These are phyloP conservation scores for Cordia subcordata DNA, from an alignment of 257 asterid genomes.

Conservation along the genomic window DNA sequence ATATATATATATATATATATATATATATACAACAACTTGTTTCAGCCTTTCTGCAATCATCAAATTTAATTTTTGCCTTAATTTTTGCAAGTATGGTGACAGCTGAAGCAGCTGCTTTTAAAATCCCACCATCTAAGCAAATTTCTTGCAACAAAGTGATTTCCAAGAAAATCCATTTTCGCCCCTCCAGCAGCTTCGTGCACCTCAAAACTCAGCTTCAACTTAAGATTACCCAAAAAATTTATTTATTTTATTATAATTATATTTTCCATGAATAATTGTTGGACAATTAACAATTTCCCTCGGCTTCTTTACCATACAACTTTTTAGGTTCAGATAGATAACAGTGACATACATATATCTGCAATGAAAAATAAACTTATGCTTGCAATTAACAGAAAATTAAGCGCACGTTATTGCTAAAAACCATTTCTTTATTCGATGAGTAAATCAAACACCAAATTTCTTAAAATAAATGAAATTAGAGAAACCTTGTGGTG, in stretches of 20 bases:
- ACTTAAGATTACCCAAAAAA: background rate
- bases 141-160: background rate
- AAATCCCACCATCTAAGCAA: too few relatives aligned
- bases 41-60: too few relatives aligned
- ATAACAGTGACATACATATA: background rate
- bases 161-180: background rate
- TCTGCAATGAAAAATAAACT: too few relatives aligned
- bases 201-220: background rate
- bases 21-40: too few relatives aligned
- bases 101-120: too few relatives aligned
- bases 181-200: background rate
- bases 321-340: background rate
- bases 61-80: background rate
- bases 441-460: too few relatives aligned
- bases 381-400: background rate
- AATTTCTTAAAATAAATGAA: background rate
- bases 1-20: too few relatives aligned
- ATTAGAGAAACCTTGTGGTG: constrained; percentile 34
- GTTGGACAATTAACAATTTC: too few relatives aligned
- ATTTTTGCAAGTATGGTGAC: too few relatives aligned
- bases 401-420: background rate
- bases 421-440: too few relatives aligned
- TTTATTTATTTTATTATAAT: too few relatives aligned
- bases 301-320: background rate
- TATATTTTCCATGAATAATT: background rate